These are phyloP conservation scores for Fusarium sp. DNA, from an alignment of 2,329 filamentous ascomycete genomes.

Conservation along the genomic window DNA sequence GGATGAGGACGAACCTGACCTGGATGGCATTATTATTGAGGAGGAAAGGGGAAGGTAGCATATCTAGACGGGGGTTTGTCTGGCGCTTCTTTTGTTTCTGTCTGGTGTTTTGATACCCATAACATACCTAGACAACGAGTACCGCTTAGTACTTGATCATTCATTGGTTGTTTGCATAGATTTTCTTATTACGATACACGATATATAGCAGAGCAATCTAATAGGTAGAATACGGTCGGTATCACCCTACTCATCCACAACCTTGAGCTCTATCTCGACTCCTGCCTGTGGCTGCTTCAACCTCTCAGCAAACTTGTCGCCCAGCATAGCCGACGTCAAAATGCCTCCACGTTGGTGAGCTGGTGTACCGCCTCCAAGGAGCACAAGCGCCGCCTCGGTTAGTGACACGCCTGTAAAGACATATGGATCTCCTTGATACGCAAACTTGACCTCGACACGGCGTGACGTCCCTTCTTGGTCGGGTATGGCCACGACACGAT, in stretches of 20 bases:
- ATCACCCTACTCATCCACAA: background rate
- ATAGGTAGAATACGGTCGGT: background rate
- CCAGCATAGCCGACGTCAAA: constrained; percentile 35
- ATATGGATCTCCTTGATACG: constrained; percentile 33
- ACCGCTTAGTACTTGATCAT: constrained; percentile 16
- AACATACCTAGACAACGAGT: constrained; percentile 25
- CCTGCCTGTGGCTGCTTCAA: constrained; percentile 17
- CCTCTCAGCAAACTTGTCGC: constrained; percentile 24
- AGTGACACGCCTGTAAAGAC: constrained; percentile 35
- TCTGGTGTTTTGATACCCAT: constrained; percentile 42
- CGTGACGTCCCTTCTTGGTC: constrained; percentile 2
- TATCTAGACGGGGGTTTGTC: background rate
- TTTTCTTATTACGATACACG: constrained; percentile 18
- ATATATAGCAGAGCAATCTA: constrained; percentile 13
- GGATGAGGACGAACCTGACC: constrained; percentile 41
- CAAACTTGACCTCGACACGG: constrained; percentile 26
- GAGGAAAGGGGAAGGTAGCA: constrained; percentile 26
- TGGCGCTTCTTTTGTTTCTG: constrained; percentile 21
- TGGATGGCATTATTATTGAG: constrained; percentile 30
- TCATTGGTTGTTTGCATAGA: constrained; percentile 16
- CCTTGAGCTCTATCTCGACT: constrained; percentile 23
- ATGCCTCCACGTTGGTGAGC: constrained; percentile 32
- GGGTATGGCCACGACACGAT: constrained; percentile 28
- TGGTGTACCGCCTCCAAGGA: constrained; percentile 24
- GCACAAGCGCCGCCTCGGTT: constrained; percentile 33